phyloP scores from a whole-genome alignment of 108 stramenopile species.

The Schizochytrium sp. region DNA sequence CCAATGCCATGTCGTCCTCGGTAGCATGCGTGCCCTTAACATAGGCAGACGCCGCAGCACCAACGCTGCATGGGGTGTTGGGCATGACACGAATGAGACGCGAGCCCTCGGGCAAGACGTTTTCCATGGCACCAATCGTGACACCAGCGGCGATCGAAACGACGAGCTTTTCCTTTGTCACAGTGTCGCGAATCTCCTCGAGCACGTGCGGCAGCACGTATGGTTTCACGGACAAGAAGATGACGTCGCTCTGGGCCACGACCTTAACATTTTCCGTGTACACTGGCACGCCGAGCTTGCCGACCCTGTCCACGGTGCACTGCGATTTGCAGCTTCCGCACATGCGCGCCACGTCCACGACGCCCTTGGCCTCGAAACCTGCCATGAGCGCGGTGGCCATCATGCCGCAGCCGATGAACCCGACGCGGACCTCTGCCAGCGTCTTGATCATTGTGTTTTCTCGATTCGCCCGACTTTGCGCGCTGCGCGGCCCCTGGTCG shows the following conservation, averaged over 20 bases:
- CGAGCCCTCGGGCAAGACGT: constrained; percentile 39
- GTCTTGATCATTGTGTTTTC: too few relatives aligned
- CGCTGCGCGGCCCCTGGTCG: too few relatives aligned
- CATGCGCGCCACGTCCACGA: neutral
- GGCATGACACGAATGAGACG: constrained; percentile 86
- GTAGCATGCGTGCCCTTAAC: constrained; percentile 59
- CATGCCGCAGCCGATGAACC: constrained; percentile 49
- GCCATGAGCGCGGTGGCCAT: constrained; percentile 47
- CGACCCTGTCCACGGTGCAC: neutral
- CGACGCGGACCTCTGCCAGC: constrained; percentile 11
- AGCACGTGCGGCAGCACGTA: constrained; percentile 27
- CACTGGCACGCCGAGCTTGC: neutral
- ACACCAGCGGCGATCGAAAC: constrained; percentile 82
- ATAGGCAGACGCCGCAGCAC: constrained; percentile 71
- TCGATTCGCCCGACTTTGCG: too few relatives aligned
- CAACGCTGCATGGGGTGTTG: constrained; percentile 83
- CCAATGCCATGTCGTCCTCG: constrained; percentile 59
- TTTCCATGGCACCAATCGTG: constrained; percentile 57
- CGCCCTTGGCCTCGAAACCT: constrained; percentile 24
- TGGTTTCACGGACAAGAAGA: constrained; percentile 41
- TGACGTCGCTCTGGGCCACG: neutral
- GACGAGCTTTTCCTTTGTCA: constrained; percentile 36
- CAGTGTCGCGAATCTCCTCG: neutral
- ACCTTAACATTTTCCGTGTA: neutral
- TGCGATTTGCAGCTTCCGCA: neutral